phyloP scores from a whole-genome alignment of 768 basidiomycete genomes.

The Crassisporium funariophilum region DNA sequence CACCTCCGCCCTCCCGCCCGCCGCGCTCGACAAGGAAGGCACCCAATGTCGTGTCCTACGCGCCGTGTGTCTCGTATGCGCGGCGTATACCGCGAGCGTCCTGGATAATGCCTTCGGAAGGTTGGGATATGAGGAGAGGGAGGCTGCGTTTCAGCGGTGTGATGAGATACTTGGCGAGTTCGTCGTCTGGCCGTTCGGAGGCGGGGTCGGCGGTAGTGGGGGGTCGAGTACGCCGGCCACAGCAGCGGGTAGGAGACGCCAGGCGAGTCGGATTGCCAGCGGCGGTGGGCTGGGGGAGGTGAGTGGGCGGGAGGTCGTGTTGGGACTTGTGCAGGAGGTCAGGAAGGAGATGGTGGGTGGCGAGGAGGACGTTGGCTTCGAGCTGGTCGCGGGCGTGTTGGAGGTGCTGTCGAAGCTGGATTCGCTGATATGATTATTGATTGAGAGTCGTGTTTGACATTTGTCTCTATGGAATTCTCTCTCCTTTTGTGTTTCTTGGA shows the following conservation, averaged over 20 bases:
- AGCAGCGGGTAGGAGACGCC: constrained; percentile 36
- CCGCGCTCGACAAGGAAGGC: constrained; percentile 74
- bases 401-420: constrained; percentile 94
- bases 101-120: constrained; percentile 92
- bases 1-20: constrained; percentile 76
- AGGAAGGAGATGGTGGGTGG: constrained; percentile 65
- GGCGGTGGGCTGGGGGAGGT: constrained; percentile 46
- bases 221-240: constrained; percentile 34
- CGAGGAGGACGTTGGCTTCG: constrained; percentile 85
- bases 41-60: constrained; percentile 80
- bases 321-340: constrained; percentile 75
- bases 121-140: constrained; percentile 89
- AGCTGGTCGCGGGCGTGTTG: constrained; percentile 89
- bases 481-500: too few relatives aligned
- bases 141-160: constrained; percentile 89
- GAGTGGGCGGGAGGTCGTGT: constrained; percentile 61
- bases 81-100: constrained; percentile 93
- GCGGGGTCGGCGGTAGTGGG: constrained; percentile 27
- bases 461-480: too few relatives aligned
- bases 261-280: constrained; percentile 52
- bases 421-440: constrained; percentile 71
- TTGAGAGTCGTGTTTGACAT: too few relatives aligned
- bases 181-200: constrained; percentile 78
- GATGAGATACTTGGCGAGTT: constrained; percentile 96
- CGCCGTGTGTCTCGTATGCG: constrained; percentile 84